phyloP scores from a whole-genome alignment of 495 filamentous ascomycete species.

The Bacidia rubella region DNA sequence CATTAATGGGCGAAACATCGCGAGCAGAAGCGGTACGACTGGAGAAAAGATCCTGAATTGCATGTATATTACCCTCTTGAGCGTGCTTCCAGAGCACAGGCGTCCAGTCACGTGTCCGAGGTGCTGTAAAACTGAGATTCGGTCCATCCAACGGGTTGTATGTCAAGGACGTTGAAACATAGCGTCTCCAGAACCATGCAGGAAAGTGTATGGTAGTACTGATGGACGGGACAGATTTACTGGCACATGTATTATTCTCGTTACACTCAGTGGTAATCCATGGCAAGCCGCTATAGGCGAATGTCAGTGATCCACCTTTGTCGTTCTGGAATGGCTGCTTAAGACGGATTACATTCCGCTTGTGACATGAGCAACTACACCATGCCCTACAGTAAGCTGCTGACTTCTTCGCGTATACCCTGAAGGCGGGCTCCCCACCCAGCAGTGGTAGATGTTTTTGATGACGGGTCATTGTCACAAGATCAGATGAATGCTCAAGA shows the following conservation, averaged over 20 bases:
- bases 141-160: background rate
- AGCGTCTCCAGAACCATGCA: background rate
- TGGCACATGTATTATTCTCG: background rate
- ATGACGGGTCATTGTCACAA: too few relatives aligned
- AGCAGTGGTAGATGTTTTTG: too few relatives aligned
- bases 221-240: background rate
- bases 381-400: background rate
- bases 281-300: background rate
- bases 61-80: too few relatives aligned
- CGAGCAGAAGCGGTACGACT: too few relatives aligned
- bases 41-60: too few relatives aligned
- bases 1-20: too few relatives aligned
- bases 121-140: background rate
- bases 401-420: background rate
- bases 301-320: background rate
- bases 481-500: too few relatives aligned
- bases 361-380: slow-evolving; percentile 7
- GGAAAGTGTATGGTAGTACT: background rate
- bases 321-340: background rate
- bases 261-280: background rate
- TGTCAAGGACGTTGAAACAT: background rate
- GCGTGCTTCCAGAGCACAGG: background rate
- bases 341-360: background rate
- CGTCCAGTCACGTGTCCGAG: background rate
- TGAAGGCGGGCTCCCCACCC: background rate